Evolutionary conservation across 164 flowering plant genomes (phyloP).

Genomic region (Tetrastigma voinierianum): DNA sequence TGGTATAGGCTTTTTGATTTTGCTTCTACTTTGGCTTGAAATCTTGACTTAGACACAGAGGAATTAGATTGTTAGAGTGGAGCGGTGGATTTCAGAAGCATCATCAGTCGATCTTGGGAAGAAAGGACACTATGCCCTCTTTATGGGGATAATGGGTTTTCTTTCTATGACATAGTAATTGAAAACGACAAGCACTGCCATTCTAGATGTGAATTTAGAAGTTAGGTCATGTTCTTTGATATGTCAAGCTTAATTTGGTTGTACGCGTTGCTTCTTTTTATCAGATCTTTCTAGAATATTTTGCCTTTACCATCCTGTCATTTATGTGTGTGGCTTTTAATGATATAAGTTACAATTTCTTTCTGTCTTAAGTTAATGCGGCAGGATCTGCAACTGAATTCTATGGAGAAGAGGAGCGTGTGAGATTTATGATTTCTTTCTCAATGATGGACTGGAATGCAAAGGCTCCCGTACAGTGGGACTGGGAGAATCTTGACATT

Average conservation of each 20-base stretch:
- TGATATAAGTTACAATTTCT: neutral
- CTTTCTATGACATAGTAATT: neutral
- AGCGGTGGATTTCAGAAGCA: slow-evolving; percentile 2
- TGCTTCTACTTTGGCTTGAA: too few species aligned
- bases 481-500: slow-evolving; percentile 47
- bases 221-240: slow-evolving; percentile 6
- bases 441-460: slow-evolving; percentile 54
- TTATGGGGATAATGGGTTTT: neutral
- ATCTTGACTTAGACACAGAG: too few species aligned
- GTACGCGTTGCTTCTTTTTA: neutral
- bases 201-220: slow-evolving; percentile 6
- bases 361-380: neutral
- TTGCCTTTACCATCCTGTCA: neutral
- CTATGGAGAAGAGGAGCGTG: slow-evolving; percentile 6
- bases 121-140: neutral
- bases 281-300: neutral
- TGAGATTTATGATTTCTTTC: slow-evolving; percentile 20
- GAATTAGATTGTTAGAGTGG: neutral
- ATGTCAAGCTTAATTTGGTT: neutral
- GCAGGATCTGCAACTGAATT: slow-evolving; percentile 15
- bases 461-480: slow-evolving; percentile 48
- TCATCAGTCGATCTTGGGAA: neutral
- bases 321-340: neutral
- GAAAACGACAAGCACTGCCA: neutral
- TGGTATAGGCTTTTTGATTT: too few species aligned